phyloP scores from a whole-genome alignment of 2,329 filamentous ascomycete species.

The Exophiala sp. region DNA sequence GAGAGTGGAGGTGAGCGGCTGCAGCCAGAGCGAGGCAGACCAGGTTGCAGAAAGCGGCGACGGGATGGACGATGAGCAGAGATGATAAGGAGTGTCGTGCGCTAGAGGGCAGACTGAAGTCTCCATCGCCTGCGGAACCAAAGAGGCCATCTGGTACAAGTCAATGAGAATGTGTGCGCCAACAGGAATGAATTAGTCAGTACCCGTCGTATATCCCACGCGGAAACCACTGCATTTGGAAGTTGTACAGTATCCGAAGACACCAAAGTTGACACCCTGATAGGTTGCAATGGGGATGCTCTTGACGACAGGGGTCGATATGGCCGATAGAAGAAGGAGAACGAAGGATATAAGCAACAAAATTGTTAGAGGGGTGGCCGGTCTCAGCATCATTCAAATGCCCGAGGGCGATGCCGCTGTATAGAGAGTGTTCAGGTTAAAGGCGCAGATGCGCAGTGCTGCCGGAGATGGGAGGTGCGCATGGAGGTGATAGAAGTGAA shows the following conservation, averaged over 20 bases:
- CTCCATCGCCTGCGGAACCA: conserved; percentile 39
- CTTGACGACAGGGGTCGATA: conserved; percentile 87
- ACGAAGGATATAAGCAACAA: conserved; percentile 80
- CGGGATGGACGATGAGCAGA: conserved; percentile 85
- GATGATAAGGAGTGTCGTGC: conserved; percentile 67
- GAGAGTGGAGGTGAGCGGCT: conserved; percentile 76
- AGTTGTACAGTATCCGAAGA: conserved; percentile 78
- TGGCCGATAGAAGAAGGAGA: conserved; percentile 73
- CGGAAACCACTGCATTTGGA: conserved; percentile 63
- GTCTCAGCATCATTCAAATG: conserved; percentile 62
- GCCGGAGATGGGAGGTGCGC: conserved; percentile 6
- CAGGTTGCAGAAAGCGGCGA: conserved; percentile 79
- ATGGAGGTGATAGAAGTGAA: conserved; percentile 11
- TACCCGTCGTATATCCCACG: conserved; percentile 82
- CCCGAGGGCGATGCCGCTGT: background rate
- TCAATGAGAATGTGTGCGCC: conserved; percentile 14
- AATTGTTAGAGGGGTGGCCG: conserved; percentile 83
- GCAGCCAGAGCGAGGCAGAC: conserved; percentile 75
- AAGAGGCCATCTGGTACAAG: conserved; percentile 43
- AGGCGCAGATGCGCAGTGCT: conserved; percentile 16
- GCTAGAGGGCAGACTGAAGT: conserved; percentile 60
- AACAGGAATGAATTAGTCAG: conserved; percentile 34
- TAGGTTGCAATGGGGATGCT: conserved; percentile 76
- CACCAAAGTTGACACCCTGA: conserved; percentile 73
- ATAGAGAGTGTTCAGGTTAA: conserved; percentile 4